Percentiles rank a stretch among this genome's conserved stretches.
Conservation (phyloP, 257 asterid species). For the Ballota nigra region DNA sequence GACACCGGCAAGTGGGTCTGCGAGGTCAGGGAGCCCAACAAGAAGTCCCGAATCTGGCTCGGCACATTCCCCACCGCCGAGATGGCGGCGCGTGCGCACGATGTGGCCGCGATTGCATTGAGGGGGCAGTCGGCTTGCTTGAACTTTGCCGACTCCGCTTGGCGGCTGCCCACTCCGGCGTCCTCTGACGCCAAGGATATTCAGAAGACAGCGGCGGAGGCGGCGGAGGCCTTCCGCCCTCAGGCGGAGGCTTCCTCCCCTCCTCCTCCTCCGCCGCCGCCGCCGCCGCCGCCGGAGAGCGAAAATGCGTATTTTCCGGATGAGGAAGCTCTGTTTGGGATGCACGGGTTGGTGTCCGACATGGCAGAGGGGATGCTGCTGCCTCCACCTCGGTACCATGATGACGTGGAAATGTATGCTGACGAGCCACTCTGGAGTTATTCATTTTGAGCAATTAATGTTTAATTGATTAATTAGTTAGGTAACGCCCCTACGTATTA, state of each 20-base stretch:
- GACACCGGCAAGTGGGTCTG: conserved; percentile 69
- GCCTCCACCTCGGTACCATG: conserved; percentile 42
- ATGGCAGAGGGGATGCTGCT: conserved; percentile 67
- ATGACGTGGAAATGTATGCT: conserved; percentile 26
- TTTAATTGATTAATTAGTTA: too few relatives aligned
- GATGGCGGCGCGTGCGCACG: conserved; percentile 82
- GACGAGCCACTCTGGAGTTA: conserved; percentile 40
- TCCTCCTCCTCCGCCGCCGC: too few relatives aligned
- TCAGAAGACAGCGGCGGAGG: conserved; percentile 58
- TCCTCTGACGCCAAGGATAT: conserved; percentile 50
- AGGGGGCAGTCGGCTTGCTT: conserved; percentile 57
- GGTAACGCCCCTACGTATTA: too few relatives aligned
- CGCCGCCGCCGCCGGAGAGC: not conserved
- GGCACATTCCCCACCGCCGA: conserved; percentile 66
- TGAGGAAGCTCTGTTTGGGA: conserved; percentile 44
- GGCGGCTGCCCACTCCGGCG: conserved; percentile 52
- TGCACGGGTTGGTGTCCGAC: conserved; percentile 37
- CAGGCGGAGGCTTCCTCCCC: not conserved
- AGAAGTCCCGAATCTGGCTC: conserved; percentile 69
- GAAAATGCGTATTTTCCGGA: conserved; percentile 5
- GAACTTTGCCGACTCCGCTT: conserved; percentile 70
- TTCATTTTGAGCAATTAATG: too few relatives aligned
- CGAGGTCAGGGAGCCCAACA: conserved; percentile 69
- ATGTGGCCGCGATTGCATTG: conserved; percentile 70
- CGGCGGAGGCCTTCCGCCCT: conserved; percentile 49